These are phyloP conservation scores for Paraphaeosphaeria minitans DNA, from an alignment of 2,329 filamentous ascomycete species.

Conservation along the genomic window DNA sequence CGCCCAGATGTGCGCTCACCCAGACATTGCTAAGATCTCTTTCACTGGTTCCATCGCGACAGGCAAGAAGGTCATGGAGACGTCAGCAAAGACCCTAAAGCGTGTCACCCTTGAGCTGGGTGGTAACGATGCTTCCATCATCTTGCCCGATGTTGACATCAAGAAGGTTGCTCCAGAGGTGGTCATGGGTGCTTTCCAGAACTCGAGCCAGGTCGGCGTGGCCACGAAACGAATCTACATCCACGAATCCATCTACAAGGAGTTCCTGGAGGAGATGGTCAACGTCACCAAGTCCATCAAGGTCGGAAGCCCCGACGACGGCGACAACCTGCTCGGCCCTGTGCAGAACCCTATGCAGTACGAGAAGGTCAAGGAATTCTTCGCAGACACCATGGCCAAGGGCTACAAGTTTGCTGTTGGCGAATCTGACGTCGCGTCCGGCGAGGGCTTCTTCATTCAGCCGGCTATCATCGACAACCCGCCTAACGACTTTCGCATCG, in stretches of 20 bases:
- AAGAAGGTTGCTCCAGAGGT: constrained; percentile 56
- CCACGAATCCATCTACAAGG: constrained; percentile 46
- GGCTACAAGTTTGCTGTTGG: constrained; percentile 61
- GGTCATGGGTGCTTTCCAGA: constrained; percentile 59
- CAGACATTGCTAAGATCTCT: constrained; percentile 64
- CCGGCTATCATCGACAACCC: constrained; percentile 66
- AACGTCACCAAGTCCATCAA: constrained; percentile 53
- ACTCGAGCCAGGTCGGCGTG: constrained; percentile 59
- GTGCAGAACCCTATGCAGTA: constrained; percentile 70
- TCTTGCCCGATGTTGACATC: constrained; percentile 63
- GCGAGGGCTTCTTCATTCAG: constrained; percentile 62
- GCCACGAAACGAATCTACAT: constrained; percentile 47
- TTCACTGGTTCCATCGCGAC: constrained; percentile 68
- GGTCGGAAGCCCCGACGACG: constrained; percentile 47
- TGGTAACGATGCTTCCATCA: constrained; percentile 66
- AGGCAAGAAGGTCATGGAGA: constrained; percentile 65
- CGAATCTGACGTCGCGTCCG: constrained; percentile 36
- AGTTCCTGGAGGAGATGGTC: constrained; percentile 48
- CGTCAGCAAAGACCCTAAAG: constrained; percentile 63
- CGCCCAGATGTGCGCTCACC: constrained; percentile 63
- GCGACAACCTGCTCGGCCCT: constrained; percentile 60
- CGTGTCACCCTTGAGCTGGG: constrained; percentile 66
- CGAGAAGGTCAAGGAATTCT: constrained; percentile 62
- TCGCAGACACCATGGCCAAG: constrained; percentile 61
- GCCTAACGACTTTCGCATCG: constrained; percentile 61